These are phyloP conservation scores for Aspergillus saccharolyticus DNA, from an alignment of 495 filamentous ascomycete genomes.

Conservation along the genomic window DNA sequence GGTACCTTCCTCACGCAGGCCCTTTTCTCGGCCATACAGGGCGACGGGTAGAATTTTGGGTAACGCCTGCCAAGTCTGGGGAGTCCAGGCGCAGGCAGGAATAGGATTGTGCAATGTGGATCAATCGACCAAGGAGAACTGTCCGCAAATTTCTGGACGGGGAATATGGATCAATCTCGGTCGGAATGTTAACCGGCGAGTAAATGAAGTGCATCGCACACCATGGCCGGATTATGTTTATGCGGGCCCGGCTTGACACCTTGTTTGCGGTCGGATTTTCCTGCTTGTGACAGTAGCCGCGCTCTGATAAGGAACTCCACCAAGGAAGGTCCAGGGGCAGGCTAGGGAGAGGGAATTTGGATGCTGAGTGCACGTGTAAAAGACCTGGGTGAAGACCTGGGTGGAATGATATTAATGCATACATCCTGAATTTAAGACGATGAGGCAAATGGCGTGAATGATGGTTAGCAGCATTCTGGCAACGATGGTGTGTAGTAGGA, in stretches of 20 bases:
- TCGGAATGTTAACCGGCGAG: neutral
- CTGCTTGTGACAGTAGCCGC: constrained; percentile 6
- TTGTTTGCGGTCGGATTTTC: constrained; percentile 3
- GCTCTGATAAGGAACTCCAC: constrained; percentile 5
- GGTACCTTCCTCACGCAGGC: neutral
- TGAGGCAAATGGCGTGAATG: neutral
- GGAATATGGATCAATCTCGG: neutral
- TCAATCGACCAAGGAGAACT: neutral
- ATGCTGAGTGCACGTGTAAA: neutral
- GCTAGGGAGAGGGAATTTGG: neutral
- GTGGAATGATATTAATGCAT: no score
- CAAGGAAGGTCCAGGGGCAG: neutral
- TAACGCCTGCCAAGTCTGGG: neutral
- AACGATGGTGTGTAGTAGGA: neutral
- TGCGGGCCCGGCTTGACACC: neutral
- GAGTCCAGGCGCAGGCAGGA: no score
- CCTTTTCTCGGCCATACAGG: constrained; percentile 1
- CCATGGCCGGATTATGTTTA: neutral
- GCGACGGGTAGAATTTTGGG: constrained; percentile 1
- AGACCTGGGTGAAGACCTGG: neutral
- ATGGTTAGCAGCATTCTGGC: neutral
- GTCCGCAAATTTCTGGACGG: neutral
- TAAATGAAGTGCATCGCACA: neutral
- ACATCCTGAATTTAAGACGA: neutral
- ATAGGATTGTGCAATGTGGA: no score